Percentiles rank a stretch among this genome's conserved stretches.
These are phyloP conservation scores for Pestalotiopsis sp. DNA, from an alignment of 2,329 filamentous ascomycete species.

Conservation along the genomic window DNA sequence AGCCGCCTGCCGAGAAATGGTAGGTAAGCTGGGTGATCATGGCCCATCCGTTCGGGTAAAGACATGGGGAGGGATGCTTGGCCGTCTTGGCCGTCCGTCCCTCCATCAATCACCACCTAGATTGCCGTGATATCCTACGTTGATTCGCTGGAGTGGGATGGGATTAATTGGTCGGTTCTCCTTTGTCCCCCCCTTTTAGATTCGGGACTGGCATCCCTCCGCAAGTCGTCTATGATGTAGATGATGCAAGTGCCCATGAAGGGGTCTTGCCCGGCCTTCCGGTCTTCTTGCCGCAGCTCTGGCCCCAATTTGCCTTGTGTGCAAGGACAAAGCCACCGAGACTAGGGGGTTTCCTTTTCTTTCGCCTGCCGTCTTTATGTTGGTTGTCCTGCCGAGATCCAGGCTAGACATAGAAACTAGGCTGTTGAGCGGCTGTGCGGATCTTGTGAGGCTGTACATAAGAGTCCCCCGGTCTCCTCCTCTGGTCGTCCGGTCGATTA, in stretches of 20 bases:
- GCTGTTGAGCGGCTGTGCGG: background rate
- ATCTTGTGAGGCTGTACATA: background rate
- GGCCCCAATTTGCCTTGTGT: background rate
- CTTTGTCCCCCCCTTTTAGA: background rate
- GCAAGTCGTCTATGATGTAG: background rate
- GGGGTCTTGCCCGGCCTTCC: background rate
- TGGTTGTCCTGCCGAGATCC: background rate
- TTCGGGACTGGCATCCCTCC: background rate
- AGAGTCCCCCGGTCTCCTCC: background rate
- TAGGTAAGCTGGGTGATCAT: background rate
- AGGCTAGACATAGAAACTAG: background rate
- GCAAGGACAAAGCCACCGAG: background rate
- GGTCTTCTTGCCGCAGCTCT: background rate
- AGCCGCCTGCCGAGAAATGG: background rate
- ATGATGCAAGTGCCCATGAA: conserved; percentile 1
- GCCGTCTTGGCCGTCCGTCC: conserved; percentile 17
- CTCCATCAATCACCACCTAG: conserved; percentile 13
- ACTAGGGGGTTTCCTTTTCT: background rate
- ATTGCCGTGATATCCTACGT: conserved; percentile 13
- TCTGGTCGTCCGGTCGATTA: background rate
- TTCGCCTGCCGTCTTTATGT: background rate
- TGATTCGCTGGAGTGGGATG: conserved; percentile 16
- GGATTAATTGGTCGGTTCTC: conserved; percentile 6
- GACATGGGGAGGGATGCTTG: conserved; percentile 13
- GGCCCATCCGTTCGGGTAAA: conserved; percentile 16